Percentiles rank a stretch among this genome's conserved stretches.
Conservation (phyloP, 2,329 filamentous ascomycete genomes). For the Hymenoscyphus fraxineus region DNA sequence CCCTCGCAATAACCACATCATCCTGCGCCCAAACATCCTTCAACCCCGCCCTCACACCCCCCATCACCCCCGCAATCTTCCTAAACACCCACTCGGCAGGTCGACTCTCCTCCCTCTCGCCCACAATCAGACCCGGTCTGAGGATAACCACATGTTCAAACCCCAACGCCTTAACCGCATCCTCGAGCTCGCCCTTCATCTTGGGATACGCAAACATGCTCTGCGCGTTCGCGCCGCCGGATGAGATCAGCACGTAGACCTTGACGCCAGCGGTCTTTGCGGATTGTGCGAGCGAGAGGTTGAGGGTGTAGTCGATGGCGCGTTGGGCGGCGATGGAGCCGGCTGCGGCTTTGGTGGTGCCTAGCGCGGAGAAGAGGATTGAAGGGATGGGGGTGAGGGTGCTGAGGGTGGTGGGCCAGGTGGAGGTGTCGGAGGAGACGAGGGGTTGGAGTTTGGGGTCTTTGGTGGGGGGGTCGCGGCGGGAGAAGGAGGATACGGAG, state of each 20-base stretch:
- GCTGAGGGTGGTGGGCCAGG: conserved; percentile 63
- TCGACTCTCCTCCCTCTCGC: conserved; percentile 60
- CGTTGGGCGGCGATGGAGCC: conserved; percentile 77
- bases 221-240: conserved; percentile 44
- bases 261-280: conserved; percentile 69
- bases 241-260: conserved; percentile 53
- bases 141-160: conserved; percentile 79
- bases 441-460: conserved; percentile 61
- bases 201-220: conserved; percentile 52
- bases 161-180: conserved; percentile 63
- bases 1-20: conserved; percentile 54
- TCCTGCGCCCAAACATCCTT: conserved; percentile 66
- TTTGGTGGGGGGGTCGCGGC: conserved; percentile 53
- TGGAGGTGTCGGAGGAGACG: conserved; percentile 61
- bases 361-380: conserved; percentile 73
- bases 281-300: conserved; percentile 70
- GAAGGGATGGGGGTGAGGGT: conserved; percentile 52
- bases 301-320: conserved; percentile 84
- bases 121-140: conserved; percentile 72
- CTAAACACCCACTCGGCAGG: conserved; percentile 54
- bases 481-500: conserved; percentile 57
- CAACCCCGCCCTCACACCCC: conserved; percentile 50
- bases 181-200: conserved; percentile 89
- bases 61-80: conserved; percentile 52
- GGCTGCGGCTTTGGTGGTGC: conserved; percentile 72